These are phyloP conservation scores for Thalassiosira mediterranea DNA, from an alignment of 352 stramenopile genomes.

Conservation along the genomic window DNA sequence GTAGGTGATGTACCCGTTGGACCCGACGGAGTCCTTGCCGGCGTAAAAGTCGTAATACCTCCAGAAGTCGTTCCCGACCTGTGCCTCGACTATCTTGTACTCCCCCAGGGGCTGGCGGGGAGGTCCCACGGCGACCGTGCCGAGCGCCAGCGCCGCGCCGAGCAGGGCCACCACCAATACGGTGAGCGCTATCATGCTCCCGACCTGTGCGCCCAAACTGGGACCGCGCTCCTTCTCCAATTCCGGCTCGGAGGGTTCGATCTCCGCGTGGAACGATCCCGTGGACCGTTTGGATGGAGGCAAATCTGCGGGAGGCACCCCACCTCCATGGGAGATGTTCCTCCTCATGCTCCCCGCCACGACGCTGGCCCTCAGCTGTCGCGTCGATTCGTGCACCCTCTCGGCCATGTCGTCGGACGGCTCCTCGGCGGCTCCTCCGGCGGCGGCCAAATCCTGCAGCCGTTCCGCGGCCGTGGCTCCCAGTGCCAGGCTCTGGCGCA, in stretches of 20 bases:
- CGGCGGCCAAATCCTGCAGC: neutral
- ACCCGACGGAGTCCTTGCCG: conserved; percentile 75
- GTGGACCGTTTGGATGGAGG: neutral
- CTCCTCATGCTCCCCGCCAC: conserved; percentile 1
- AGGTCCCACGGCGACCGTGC: conserved; percentile 29
- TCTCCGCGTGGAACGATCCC: neutral
- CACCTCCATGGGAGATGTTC: conserved; percentile 1
- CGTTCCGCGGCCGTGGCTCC: neutral
- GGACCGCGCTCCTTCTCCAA: conserved; percentile 6
- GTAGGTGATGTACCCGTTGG: conserved; percentile 77
- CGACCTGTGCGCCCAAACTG: conserved; percentile 4
- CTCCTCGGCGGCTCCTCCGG: neutral
- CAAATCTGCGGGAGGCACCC: no score
- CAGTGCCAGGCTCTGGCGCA: conserved; percentile 8
- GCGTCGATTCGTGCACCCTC: conserved; percentile 28
- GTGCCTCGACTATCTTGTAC: conserved; percentile 72
- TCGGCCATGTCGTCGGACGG: conserved; percentile 8
- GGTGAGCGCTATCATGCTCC: conserved; percentile 18
- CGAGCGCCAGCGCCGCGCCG: conserved; percentile 9
- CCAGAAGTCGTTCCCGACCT: conserved; percentile 67
- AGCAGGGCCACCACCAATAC: conserved; percentile 26
- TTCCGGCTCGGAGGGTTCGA: neutral
- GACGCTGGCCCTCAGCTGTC: conserved; percentile 9
- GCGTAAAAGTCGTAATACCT: conserved; percentile 81
- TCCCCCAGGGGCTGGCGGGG: conserved; percentile 57